phyloP scores from a whole-genome alignment of 2,329 filamentous ascomycete species.

The Sarocladium kiliense region DNA sequence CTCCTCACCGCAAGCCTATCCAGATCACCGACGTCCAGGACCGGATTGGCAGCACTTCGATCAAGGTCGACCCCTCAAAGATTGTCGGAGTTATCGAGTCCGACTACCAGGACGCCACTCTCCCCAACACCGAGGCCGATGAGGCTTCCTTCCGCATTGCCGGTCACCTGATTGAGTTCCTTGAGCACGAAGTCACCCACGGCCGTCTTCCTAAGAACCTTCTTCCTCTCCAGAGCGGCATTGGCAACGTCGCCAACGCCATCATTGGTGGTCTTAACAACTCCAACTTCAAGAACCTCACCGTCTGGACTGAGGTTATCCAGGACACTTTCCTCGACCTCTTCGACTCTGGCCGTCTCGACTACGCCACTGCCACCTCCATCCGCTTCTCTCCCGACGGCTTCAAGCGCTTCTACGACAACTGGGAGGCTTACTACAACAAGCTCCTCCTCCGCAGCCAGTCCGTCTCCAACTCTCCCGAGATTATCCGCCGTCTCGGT shows the following conservation, averaged over 20 bases:
- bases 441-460: constrained; percentile 86
- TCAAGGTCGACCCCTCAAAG: constrained; percentile 79
- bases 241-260: constrained; percentile 90
- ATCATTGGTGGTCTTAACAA: constrained; percentile 78
- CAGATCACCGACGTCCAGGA: constrained; percentile 82
- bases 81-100: constrained; percentile 81
- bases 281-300: constrained; percentile 80
- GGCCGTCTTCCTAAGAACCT: constrained; percentile 73
- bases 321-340: constrained; percentile 92
- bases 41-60: constrained; percentile 75
- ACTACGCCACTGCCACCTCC: constrained; percentile 85
- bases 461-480: constrained; percentile 81
- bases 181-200: constrained; percentile 78
- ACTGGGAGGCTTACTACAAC: constrained; percentile 73
- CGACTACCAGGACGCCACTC: constrained; percentile 72
- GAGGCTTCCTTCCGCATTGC: constrained; percentile 69
- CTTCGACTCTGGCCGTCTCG: constrained; percentile 80
- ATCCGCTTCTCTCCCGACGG: constrained; percentile 88
- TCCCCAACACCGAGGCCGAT: constrained; percentile 72
- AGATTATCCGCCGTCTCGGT: constrained; percentile 82
- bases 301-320: constrained; percentile 90
- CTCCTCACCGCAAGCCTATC: constrained; percentile 77
- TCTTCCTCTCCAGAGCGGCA: constrained; percentile 78
- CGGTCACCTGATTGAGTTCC: constrained; percentile 70
- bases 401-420: constrained; percentile 85